Evolutionary conservation across 176 grass and related monocot genomes (phyloP).

Genomic region (Puccinellia tenuiflora): DNA sequence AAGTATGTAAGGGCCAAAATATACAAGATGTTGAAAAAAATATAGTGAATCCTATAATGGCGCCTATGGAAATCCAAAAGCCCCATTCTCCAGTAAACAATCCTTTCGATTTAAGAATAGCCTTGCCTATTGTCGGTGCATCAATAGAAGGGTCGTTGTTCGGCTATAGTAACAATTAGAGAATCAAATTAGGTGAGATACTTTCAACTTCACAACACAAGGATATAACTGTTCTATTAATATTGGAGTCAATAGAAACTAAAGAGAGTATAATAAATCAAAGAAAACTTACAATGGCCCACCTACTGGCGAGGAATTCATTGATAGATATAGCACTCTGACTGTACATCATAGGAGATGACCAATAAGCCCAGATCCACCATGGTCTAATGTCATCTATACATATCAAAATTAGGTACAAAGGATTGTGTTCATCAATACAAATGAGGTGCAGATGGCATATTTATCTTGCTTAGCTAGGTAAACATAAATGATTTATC

Average conservation of each 20-base stretch:
- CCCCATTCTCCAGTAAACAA: slow-evolving; percentile 46
- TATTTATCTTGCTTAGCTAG: not conserved
- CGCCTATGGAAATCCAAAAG: slow-evolving; percentile 69
- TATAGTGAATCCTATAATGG: slow-evolving; percentile 51
- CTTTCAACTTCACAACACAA: too few species aligned
- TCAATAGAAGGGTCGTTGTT: slow-evolving; percentile 53
- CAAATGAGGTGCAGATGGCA: not conserved
- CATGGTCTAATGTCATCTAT: slow-evolving; percentile 79
- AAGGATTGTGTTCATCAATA: not conserved
- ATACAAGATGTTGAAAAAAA: slow-evolving; percentile 69
- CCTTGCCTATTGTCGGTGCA: slow-evolving; percentile 60
- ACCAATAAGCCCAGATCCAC: slow-evolving; percentile 94
- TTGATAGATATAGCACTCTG: slow-evolving; percentile 71
- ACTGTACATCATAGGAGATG: too few species aligned
- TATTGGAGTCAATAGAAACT: not conserved
- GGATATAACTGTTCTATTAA: too few species aligned
- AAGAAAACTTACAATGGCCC: slow-evolving; percentile 52
- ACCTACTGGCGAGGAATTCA: slow-evolving; percentile 78
- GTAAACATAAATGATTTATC: not conserved
- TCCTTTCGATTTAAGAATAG: slow-evolving; percentile 65
- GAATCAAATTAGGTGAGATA: not conserved
- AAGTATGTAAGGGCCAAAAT: slow-evolving; percentile 50
- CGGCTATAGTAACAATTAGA: slow-evolving; percentile 43
- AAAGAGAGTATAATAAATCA: not conserved
- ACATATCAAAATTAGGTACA: not conserved